These are phyloP conservation scores for Tulasnella sp. DNA, from an alignment of 768 basidiomycete genomes.

Conservation along the genomic window DNA sequence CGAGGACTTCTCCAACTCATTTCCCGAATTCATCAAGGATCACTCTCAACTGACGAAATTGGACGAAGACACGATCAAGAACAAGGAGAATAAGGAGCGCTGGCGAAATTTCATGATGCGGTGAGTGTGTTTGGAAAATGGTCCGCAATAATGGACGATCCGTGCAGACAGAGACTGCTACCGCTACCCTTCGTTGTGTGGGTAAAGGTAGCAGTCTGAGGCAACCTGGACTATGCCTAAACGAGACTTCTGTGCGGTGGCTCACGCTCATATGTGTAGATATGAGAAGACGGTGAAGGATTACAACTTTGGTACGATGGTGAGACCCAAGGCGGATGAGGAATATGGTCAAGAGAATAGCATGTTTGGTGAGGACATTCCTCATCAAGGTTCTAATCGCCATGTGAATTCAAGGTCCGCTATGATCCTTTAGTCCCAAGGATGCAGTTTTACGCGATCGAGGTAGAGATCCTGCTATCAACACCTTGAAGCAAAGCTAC, in stretches of 20 bases:
- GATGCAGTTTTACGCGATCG: slow-evolving; percentile 84
- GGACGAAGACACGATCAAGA: slow-evolving; percentile 93
- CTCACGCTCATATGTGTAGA: slow-evolving; percentile 30
- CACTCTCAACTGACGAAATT: slow-evolving; percentile 41
- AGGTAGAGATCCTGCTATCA: too few species aligned
- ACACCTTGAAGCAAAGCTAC: background rate
- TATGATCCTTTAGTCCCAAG: slow-evolving; percentile 26
- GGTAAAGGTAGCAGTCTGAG: too few species aligned
- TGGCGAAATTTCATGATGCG: slow-evolving; percentile 83
- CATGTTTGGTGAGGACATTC: slow-evolving; percentile 63
- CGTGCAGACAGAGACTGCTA: background rate
- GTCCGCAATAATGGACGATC: too few species aligned
- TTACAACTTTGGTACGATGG: slow-evolving; percentile 93
- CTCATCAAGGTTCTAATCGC: background rate
- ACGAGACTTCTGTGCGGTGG: background rate
- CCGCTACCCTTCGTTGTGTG: background rate
- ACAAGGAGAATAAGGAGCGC: slow-evolving; percentile 67
- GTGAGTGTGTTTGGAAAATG: slow-evolving; percentile 33
- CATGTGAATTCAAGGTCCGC: background rate
- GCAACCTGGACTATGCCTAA: background rate
- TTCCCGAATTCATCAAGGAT: slow-evolving; percentile 58
- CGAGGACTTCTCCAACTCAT: slow-evolving; percentile 58
- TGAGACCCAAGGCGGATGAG: slow-evolving; percentile 63
- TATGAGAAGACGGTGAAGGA: slow-evolving; percentile 88
- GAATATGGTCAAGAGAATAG: slow-evolving; percentile 90